Evolutionary conservation across 2,329 filamentous ascomycete species (phyloP), one percentile per base, ranked within the genome.

Genomic region (Calonectria hawksworthii): DNA sequence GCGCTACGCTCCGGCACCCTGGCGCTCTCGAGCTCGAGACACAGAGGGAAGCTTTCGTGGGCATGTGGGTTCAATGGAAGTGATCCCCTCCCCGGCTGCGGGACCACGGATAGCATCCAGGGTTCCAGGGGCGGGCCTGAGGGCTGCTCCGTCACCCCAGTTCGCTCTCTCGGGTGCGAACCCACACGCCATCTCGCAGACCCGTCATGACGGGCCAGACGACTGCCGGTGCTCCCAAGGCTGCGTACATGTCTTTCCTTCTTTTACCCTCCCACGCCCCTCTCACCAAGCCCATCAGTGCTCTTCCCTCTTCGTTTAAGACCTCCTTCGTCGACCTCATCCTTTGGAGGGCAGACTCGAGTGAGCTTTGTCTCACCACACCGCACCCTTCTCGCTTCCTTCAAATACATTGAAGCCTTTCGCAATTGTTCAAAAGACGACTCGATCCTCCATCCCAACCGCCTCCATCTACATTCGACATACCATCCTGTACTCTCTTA

Each of bases 231-330:
- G 75, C 75, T 77, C 76, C 73, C 72, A 79, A 80, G 77, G 74
- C 79, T 79, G 73, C 68, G 70, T 77, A 77, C 77, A 78, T 74
- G 77, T 80, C 79, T 80, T 81, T 82, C 83, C 83, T 85, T 85
- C 82, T 83, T 84, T 79, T 85, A 83, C 83, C 79, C 83, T 83
- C 80, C 76, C 78, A 81, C 82, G 76, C 83, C 83, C 82, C 82
- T 82, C 80, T 78, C 70, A 78, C 76, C 75, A 75, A 71, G 75
- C 50, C 75, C 77, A 78, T 77, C 74, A 75, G 34, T 78, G 74
- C 66, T 74, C 78, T 79, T 79, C 79, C 80, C 77, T 82, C 76
- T 75, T 69, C 75, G 68, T 73, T 78, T 80, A 77, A 78, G 75
- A 79, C 79, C 78, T 83, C 83, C 82, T 84, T 84, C 82, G 76